Evolutionary conservation across 2,329 filamentous ascomycete genomes (phyloP), one percentile per base, ranked within the genome.

Genomic region (Venturia aucupariae): DNA sequence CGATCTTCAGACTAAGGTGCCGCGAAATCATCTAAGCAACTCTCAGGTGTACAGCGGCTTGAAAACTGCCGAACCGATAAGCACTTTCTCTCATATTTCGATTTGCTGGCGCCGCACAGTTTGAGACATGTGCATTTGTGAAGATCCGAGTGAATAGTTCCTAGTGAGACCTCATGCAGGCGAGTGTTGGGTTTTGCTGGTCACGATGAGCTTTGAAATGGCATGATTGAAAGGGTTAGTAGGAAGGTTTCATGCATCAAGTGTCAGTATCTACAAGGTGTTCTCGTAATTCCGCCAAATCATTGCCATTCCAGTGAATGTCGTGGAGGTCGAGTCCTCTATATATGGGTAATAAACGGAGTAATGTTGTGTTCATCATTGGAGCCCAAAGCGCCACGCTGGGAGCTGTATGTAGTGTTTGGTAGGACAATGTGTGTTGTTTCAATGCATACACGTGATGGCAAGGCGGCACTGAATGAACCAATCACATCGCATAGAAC

Each of bases 361-460:
- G 5, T 57, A 17, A 10, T 35, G n/a, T 35, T 27, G 48, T 24
- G 30, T 54, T 30, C 22, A 10, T 54, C 13, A 24, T 30, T 19
- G 15, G n/a, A 48, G 44, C 44, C 44, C 44, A 48, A 22, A 35
- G 30, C 51, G 51, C 51, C 27, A 57, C 2, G 51, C 51, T 54
- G 48, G 48, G 24, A 54, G 24, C 17, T 54, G 30, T 35, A 57
- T 57, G 51, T 57, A 30, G 51, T 57, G 51, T 32, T 22, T 57
- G 51, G 51, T 57, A 35, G 51, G 51, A 57, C 51, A 54, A 54
- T 54, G 48, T 48, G 44, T 32, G 32, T 54, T 54, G 48, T 54
- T 54, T 54, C 27, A n/a, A 10, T 35, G 15, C 22, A 22, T n/a
- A 15, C 51, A 57, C 51, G 51, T 57, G 51, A 57, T 8, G 30